Base-by-base conservation (phyloP, 352 stramenopile genomes). In the Phytophthora syringae region DNA sequence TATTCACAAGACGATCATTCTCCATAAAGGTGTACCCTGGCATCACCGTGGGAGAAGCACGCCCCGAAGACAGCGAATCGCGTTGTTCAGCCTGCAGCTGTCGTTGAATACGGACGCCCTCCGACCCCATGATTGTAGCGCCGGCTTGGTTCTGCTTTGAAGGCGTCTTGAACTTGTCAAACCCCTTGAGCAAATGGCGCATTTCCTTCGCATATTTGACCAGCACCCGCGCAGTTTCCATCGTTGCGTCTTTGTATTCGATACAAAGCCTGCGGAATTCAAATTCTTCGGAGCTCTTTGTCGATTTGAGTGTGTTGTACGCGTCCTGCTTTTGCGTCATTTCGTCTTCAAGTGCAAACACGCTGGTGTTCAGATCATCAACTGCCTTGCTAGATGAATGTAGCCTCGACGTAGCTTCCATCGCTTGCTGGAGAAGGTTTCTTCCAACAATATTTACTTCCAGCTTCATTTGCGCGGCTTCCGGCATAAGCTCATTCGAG, bases 1-100 rank as follows among this genome's bases (percentile, higher is more conserved):
- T 90, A 40, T 76, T 82, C 16, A 87, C 78, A 24, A 95, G 68
- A 15, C 84, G 82, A 52, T 93, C 81, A 10, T 93, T 94, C 52
- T 95, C 86, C 59, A 85, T 75, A 16, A 94, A 84, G 2, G 63
- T 81, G 53, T 83, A 92, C 1, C 16, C 60, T 24, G 60, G 6
- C 15, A 43, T 20, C 16, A 47, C n/a, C 2, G 16, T 42, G 3
- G 53, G 30, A 40, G 49, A 36, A 59, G 58, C 28, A 10, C 44
- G 36, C 10, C 52, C 60, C 4, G 27, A 22, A 34, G 70, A 57
- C 3, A 24, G 24, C 11, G 55, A 59, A 15, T 45, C 22, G 2
- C 5, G 30, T 18, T 55, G 18, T 9, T 54, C 47, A 54, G 27
- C 37, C 39, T 65, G 50, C 15, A 57, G 1, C 54, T 68, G 64